Base-by-base conservation (phyloP, 441 rosid species). In the Mallotus repandus region DNA sequence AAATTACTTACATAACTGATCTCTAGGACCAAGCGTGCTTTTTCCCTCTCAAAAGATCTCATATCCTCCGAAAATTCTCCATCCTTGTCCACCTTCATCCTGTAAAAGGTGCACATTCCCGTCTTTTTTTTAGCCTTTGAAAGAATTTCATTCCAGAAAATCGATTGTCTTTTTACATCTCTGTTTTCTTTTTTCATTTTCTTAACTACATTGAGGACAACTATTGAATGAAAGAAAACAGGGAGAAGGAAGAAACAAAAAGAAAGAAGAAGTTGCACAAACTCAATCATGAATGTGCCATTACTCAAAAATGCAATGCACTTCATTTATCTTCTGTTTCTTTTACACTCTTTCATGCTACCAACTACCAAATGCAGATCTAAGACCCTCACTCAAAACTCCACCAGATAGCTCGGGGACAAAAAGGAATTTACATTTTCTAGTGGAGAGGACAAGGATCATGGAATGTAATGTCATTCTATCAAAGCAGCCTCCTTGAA, bases 401-500 rank as follows among this genome's bases (percentile, higher is more conserved):
- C 84, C 79, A 63, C 76, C 54, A 76, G 67, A 77, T 75, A 50
- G 49, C 56, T 19, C 32, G 32, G 10, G 19, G 14, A 18, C 9
- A 50, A 8, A 59, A 59, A 3, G 18, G 22, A 66, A 69, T 80
- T 50, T 61, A 84, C 83, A 83, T 74, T 81, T 81, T 60, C 81
- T 71, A 74, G 79, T 72, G 74, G 78, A 73, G 61, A 65, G 77
- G 80, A 78, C 13, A 76, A 67, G 61, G 80, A 60, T 59, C 56
- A 56, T 69, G 61, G 21, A 48, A 63, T 38, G 45, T 19, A 35
- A 48, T 21, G 22, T 54, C 70, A 32, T 49, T 43, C 65, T 50
- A 41, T 62, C 25, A 52, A 56, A 63, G 32, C 62, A 55, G 65
- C 63, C 57, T 35, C 57, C 54, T 64, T 54, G 60, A 19, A 75